Evolutionary conservation across 139 green algal species (phyloP), one percentile per base, ranked within the genome.

Genomic region (Chlorella sorokiniana): DNA sequence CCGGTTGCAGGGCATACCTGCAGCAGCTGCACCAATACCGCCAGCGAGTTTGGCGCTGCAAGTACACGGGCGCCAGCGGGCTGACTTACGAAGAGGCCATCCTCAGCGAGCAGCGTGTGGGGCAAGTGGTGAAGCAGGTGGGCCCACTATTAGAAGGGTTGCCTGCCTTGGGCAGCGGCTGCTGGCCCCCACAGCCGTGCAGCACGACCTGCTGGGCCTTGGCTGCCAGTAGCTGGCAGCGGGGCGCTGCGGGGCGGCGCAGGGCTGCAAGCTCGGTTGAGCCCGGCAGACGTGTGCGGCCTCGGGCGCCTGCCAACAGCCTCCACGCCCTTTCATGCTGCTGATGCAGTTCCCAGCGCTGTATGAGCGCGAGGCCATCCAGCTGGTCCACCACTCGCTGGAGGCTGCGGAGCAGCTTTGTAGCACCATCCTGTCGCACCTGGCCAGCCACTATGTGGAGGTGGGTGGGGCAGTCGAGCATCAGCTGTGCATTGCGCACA

Each of bases 81-180:
- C 64, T 96, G 38, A 97, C 92, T 0, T 97, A 90, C 48, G 90
- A 96, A 59, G 87, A 95, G 81, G 91, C 91, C 2, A 76, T 93
- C 7, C 37, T 84, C 16, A 85, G 70, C 35, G 91, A 93, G 69
- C 52, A 64, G 8, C 31, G 76, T 3, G 69, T 81, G 54, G 72
- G 64, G 27, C 23, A 54, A 35, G 68, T 87, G 10, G 52, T 41
- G 37, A 9, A 41, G 23, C 69, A 83, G 83, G 71, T 79, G 56
- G 33, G 51, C 59, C 48, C n/a, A n/a, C n/a, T n/a, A n/a, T n/a
- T n/a, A n/a, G n/a, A n/a, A n/a, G n/a, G n/a, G n/a, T n/a, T n/a
- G n/a, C n/a, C n/a, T n/a, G n/a, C n/a, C n/a, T n/a, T n/a, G n/a
- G n/a, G n/a, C n/a, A n/a, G n/a, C n/a, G n/a, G n/a, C n/a, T n/a